Evolutionary conservation across 2,329 filamentous ascomycete species (phyloP), one percentile per base, ranked within the genome.

Genomic region (Ceratocystis variospora): DNA sequence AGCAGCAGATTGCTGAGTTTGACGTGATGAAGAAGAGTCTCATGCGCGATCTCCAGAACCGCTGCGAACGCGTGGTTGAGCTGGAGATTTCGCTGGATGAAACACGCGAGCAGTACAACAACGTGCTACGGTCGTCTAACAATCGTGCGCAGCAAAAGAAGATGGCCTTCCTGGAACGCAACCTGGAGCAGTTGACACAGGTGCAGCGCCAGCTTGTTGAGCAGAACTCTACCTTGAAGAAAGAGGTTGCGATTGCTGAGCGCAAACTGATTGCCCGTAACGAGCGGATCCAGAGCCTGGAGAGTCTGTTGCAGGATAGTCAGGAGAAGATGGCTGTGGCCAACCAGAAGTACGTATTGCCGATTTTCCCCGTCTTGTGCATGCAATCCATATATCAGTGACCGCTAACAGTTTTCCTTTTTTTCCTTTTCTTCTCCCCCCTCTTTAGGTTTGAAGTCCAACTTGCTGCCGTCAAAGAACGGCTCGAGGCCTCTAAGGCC

Each of bases 1-100:
- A 96, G 75, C 93, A 99, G 78, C 94, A 97, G 78, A 96, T 99
- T 76, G 90, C 93, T 67, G 94, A 99, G 75, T 99, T 99, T 72
- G 94, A 99, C 76, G 89, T 90, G 68, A 99, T 99, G 92, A 99
- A 99, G 86, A 99, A 99, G 84, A 96, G 89, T 70, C 81, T 99
- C 71, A 99, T 99, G 94, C 89, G 94, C 67, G 94, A 99, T 77
- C 80, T 99, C 70, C 94, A 99, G 77, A 97, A 99, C 80, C 88
- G 94, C 69, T 99, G 94, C 76, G 94, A 99, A 79, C 87, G 94
- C 70, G 92, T 99, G 44, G 94, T 99, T 19, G 94, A 99, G 80
- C 85, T 99, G 33, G 94, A 99, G 77, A 99, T 99, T 73, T 96
- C 90, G 45, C 83, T 99, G 63, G 94, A 99, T 74, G 92, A 96